Base-by-base conservation (phyloP, 441 rosid genomes). In the Syzygium malaccense region DNA sequence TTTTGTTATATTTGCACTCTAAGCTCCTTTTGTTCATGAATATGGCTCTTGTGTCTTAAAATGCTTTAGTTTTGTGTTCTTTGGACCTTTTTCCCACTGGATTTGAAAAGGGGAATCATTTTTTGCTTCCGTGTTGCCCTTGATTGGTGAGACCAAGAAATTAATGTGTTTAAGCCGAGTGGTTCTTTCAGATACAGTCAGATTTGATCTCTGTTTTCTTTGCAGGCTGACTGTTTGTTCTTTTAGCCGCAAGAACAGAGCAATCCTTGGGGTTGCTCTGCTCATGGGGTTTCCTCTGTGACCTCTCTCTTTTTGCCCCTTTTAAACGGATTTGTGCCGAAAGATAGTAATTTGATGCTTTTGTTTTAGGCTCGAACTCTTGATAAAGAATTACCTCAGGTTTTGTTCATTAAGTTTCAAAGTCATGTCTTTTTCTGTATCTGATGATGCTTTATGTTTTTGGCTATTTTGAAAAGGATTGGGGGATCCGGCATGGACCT, bases 401-500 rank as follows among this genome's bases (percentile, higher is more conserved):
- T 71, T 71, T 71, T 71, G 15, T 37, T 20, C 49, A 23, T 71
- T 12, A 11, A 37, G 80, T 71, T 20, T 0, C 3, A 0, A 71
- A 71, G 5, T 71, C 83, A 11, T 19, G 49, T 71, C 28, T 37
- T 71, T 71, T 71, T 71, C 83, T 20, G 83, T 45, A 71, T 37
- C 83, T 71, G 83, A 71, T 23, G 49, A 12, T 71, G 83, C 1
- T 71, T 71, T 20, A 3, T 71, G 49, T 71, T 20, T 37, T 71
- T 71, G 51, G 83, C 83, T 71, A 71, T 0, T 37, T 71, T 37
- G 80, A 41, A 71, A 71, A 71, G 83, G 83, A 71, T 71, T 20
- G 83, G 83, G 83, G 83, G 83, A 71, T 71, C 83, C 25, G 83
- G 83, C 0, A 71, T 71, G 83, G 83, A 71, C 51, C 49, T 71